These are phyloP conservation scores for Leishmania aethiopica DNA, from an alignment of 208 protist genomes.

Conservation along the genomic window DNA sequence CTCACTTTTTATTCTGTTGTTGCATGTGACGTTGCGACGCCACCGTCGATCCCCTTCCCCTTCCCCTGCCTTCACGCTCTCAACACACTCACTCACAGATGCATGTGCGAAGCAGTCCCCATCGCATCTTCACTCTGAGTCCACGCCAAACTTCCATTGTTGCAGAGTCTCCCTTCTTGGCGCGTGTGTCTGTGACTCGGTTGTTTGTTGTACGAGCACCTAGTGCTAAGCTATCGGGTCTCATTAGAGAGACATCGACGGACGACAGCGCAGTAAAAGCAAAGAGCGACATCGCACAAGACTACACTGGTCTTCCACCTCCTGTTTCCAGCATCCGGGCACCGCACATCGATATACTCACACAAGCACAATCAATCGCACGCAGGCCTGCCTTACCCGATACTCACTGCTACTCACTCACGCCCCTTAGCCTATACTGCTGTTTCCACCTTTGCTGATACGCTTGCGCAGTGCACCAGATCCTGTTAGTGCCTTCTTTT, in stretches of 20 bases:
- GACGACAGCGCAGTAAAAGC: neutral
- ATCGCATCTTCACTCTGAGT: neutral
- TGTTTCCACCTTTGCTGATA: constrained; percentile 5
- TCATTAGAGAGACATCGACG: neutral
- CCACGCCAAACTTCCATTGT: neutral
- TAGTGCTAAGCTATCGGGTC: neutral
- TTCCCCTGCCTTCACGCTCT: neutral
- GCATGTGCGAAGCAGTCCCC: neutral
- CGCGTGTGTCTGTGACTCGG: neutral
- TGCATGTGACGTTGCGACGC: neutral
- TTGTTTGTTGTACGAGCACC: neutral
- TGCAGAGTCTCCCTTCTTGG: neutral
- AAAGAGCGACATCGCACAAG: neutral
- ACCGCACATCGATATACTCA: neutral
- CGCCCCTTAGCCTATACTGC: neutral
- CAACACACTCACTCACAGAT: neutral
- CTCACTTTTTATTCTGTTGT: neutral
- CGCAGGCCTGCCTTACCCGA: neutral
- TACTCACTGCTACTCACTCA: constrained; percentile 13
- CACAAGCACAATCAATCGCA: neutral
- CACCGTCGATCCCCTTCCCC: neutral
- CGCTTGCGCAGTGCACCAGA: neutral
- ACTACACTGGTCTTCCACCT: neutral
- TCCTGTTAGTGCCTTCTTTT: neutral
- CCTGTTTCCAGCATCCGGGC: neutral